Evolutionary conservation across 2,329 filamentous ascomycete genomes (phyloP).

Genomic region (Orbilia ellipsospora): DNA sequence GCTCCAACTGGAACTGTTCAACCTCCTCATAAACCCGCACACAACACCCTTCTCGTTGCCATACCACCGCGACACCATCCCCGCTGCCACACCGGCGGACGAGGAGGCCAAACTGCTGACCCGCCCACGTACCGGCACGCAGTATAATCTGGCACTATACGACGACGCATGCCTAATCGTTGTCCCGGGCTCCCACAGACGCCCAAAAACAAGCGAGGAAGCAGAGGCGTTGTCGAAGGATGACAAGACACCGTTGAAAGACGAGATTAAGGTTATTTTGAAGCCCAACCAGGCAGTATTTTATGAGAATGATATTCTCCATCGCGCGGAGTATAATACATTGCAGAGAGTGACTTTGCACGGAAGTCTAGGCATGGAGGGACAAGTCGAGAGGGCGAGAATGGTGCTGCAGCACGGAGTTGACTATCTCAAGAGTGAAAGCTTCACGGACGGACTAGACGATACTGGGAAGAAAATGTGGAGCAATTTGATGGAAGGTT

Average conservation of each 20-base stretch:
- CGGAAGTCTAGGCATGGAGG: conserved; percentile 45
- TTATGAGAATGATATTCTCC: conserved; percentile 56
- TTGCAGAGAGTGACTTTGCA: conserved; percentile 51
- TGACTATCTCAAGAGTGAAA: conserved; percentile 42
- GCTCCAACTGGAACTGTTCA: conserved; percentile 55
- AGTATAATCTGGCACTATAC: conserved; percentile 55
- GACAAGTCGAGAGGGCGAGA: conserved; percentile 45
- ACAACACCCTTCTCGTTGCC: conserved; percentile 53
- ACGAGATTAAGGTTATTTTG: conserved; percentile 51
- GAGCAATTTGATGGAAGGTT: conserved; percentile 50
- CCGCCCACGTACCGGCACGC: conserved; percentile 50
- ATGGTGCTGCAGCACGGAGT: conserved; percentile 55
- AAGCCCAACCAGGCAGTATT: conserved; percentile 55
- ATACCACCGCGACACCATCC: conserved; percentile 55
- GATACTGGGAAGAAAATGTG: conserved; percentile 46
- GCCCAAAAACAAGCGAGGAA: conserved; percentile 53
- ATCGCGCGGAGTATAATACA: conserved; percentile 51
- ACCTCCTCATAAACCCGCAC: conserved; percentile 54
- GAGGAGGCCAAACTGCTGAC: conserved; percentile 42
- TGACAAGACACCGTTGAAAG: conserved; percentile 41
- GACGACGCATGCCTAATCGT: conserved; percentile 55
- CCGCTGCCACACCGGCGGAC: conserved; percentile 35
- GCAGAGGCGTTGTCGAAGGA: conserved; percentile 18
- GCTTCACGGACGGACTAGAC: conserved; percentile 40
- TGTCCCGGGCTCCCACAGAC: conserved; percentile 55